A percentile compares a stretch with the other conserved stretches of the same genome.
phyloP scores from a whole-genome alignment of 2,329 filamentous ascomycete genomes.

The Thelonectria blattea region DNA sequence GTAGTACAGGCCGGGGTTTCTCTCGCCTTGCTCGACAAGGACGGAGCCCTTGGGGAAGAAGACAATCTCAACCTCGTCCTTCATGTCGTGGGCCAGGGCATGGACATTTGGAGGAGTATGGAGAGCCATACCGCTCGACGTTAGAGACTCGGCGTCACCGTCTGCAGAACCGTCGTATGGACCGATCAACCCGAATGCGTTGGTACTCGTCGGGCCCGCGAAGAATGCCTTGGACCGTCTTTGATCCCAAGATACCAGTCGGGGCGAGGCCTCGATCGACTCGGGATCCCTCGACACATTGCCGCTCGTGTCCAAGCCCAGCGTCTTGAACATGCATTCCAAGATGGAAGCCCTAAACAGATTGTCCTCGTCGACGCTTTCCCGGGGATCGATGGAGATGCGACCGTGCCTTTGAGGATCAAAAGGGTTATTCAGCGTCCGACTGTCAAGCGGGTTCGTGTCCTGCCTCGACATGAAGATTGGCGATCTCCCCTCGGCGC shows the following conservation, averaged over 20 bases:
- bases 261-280: slow-evolving; percentile 85
- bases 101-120: slow-evolving; percentile 68
- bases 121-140: slow-evolving; percentile 70
- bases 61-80: slow-evolving; percentile 93
- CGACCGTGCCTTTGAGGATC: slow-evolving; percentile 56
- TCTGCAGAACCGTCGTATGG: slow-evolving; percentile 77
- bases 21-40: slow-evolving; percentile 92
- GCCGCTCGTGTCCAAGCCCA: slow-evolving; percentile 77
- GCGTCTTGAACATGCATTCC: slow-evolving; percentile 93
- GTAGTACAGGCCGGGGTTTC: slow-evolving; percentile 97
- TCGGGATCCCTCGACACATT: slow-evolving; percentile 69
- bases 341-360: slow-evolving; percentile 89
- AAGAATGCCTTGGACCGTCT: slow-evolving; percentile 80
- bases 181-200: slow-evolving; percentile 92
- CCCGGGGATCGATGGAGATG: slow-evolving; percentile 69
- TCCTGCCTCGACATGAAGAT: slow-evolving; percentile 43
- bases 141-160: slow-evolving; percentile 85
- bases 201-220: slow-evolving; percentile 51
- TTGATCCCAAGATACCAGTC: slow-evolving; percentile 83
- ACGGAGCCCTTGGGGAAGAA: slow-evolving; percentile 96
- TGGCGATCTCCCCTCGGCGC: slow-evolving; percentile 37
- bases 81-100: slow-evolving; percentile 76
- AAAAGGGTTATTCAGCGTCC: slow-evolving; percentile 63
- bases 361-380: slow-evolving; percentile 85
- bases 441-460: slow-evolving; percentile 55